Conservation (phyloP, 345 rosid genomes). For the Lepidium sativum region DNA sequence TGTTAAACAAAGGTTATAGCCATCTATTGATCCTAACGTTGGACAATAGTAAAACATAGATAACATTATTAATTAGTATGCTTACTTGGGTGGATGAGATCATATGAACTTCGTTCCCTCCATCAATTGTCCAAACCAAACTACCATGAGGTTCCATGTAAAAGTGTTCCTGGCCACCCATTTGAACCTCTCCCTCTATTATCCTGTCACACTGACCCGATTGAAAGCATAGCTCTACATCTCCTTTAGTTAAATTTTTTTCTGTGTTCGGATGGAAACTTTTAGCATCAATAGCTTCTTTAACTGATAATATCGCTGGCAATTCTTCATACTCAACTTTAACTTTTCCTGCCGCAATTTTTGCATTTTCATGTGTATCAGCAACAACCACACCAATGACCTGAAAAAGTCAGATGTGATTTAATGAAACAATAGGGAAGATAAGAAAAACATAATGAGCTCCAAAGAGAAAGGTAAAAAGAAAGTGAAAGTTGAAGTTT, state of each 20-base stretch:
- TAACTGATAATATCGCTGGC: slow-evolving; percentile 69
- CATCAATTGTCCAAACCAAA: slow-evolving; percentile 78
- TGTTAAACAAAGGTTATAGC: background rate
- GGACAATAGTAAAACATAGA: background rate
- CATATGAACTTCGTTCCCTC: slow-evolving; percentile 92
- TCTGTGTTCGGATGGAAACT: slow-evolving; percentile 79
- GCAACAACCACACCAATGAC: slow-evolving; percentile 87
- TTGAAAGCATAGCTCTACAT: slow-evolving; percentile 74
- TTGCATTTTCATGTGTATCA: slow-evolving; percentile 92
- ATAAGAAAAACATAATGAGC: background rate
- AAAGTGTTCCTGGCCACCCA: slow-evolving; percentile 98
- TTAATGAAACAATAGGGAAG: background rate
- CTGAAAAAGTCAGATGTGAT: slow-evolving; percentile 25
- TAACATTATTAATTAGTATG: background rate
- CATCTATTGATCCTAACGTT: background rate
- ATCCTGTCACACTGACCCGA: slow-evolving; percentile 71
- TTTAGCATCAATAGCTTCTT: slow-evolving; percentile 67
- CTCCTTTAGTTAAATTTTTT: slow-evolving; percentile 59
- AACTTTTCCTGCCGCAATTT: slow-evolving; percentile 67
- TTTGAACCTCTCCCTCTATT: slow-evolving; percentile 73
- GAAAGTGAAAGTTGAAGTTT: background rate
- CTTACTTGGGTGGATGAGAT: slow-evolving; percentile 94
- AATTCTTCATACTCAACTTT: slow-evolving; percentile 64
- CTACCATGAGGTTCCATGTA: slow-evolving; percentile 87
- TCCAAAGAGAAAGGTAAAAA: background rate